phyloP scores from a whole-genome alignment of 352 stramenopile genomes.

The Phytophthora quininea region DNA sequence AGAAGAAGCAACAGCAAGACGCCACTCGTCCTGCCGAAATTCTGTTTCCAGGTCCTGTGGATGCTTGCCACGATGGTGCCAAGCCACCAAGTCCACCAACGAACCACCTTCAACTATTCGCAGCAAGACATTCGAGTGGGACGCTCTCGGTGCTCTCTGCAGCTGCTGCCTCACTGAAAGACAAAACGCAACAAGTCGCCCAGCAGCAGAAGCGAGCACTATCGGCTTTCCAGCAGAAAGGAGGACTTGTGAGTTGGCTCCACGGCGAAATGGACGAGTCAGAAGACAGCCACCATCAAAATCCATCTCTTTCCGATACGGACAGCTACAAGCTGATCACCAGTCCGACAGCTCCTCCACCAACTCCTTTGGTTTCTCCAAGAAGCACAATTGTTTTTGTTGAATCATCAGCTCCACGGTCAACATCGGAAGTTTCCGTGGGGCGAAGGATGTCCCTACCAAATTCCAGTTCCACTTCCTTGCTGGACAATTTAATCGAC shows the following conservation, averaged over 20 bases:
- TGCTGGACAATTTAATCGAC: conserved; percentile 37
- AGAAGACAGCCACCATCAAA: background rate
- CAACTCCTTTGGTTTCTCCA: too few relatives aligned
- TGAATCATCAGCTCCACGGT: background rate
- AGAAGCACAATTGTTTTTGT: background rate
- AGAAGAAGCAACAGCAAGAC: conserved; percentile 16
- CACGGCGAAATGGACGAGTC: conserved; percentile 49
- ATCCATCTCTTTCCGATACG: too few relatives aligned
- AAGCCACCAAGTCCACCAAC: background rate
- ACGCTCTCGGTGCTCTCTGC: conserved; percentile 23
- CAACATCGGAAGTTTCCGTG: background rate
- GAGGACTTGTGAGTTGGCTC: conserved; percentile 66
- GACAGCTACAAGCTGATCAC: too few relatives aligned
- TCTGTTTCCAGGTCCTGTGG: background rate
- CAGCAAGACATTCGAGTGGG: conserved; percentile 10
- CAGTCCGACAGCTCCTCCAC: too few relatives aligned
- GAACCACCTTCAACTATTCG: conserved; percentile 1
- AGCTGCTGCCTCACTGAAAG: conserved; percentile 40
- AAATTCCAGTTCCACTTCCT: conserved; percentile 9
- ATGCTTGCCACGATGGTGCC: background rate
- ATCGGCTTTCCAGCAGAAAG: conserved; percentile 65
- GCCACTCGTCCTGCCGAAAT: background rate
- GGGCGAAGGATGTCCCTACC: conserved; percentile 18
- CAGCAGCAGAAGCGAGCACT: conserved; percentile 51
- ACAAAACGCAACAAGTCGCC: conserved; percentile 47